Conservation (phyloP, 208 protist species). For the Tritrichomonas musculus region DNA sequence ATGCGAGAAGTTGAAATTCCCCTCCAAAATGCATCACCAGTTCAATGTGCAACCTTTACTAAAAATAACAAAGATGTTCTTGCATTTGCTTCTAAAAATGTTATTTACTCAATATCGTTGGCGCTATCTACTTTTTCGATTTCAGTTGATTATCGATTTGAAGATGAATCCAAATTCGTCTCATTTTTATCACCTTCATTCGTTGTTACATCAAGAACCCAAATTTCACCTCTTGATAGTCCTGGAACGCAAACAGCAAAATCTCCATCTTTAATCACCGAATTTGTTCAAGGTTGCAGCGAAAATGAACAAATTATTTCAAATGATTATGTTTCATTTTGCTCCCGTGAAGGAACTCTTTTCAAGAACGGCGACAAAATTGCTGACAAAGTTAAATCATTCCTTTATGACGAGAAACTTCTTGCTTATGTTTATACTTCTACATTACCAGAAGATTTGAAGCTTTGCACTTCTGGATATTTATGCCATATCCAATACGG, state of each 20-base stretch:
- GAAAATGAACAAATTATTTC: too few relatives aligned
- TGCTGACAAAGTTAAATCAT: background rate
- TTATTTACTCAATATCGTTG: background rate
- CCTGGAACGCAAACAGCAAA: too few relatives aligned
- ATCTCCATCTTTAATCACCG: background rate
- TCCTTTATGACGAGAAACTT: background rate
- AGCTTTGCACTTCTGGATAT: background rate
- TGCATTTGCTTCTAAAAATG: background rate
- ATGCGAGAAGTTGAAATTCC: background rate
- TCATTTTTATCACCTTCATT: background rate
- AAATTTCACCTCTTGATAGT: background rate
- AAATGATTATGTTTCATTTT: background rate
- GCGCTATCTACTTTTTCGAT: too few relatives aligned
- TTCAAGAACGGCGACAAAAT: too few relatives aligned
- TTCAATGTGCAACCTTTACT: background rate
- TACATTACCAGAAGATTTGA: too few relatives aligned
- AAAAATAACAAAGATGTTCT: background rate
- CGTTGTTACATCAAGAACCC: background rate
- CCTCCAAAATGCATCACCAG: background rate
- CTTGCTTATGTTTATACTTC: background rate
- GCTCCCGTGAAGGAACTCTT: background rate
- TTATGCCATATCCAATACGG: background rate
- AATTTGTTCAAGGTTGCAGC: background rate
- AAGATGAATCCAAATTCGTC: background rate
- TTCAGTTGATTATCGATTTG: too few relatives aligned